Evolutionary conservation across 2,329 filamentous ascomycete genomes (phyloP).

Genomic region (Aspergillus cejpii): DNA sequence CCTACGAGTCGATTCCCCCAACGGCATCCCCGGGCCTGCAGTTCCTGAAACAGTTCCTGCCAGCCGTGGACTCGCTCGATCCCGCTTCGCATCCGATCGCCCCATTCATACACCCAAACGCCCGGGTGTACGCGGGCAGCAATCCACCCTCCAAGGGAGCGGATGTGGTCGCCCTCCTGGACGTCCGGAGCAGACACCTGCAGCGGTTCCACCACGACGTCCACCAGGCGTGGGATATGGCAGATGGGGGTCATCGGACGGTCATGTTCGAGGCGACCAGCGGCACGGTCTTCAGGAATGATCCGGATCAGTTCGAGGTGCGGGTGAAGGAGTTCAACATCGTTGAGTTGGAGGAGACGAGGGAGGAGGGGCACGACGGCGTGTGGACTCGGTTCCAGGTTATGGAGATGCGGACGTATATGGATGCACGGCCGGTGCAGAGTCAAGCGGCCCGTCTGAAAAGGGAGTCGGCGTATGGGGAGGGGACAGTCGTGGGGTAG

Average conservation of each 20-base stretch:
- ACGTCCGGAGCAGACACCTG: conserved; percentile 15
- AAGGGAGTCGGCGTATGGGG: neutral
- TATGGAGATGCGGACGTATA: conserved; percentile 17
- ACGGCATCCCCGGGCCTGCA: conserved; percentile 14
- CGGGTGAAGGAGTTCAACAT: conserved; percentile 18
- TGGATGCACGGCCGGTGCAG: conserved; percentile 18
- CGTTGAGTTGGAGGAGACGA: conserved; percentile 14
- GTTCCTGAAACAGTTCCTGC: conserved; percentile 19
- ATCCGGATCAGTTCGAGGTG: conserved; percentile 18
- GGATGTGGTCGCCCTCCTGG: conserved; percentile 10
- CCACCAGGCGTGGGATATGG: conserved; percentile 20
- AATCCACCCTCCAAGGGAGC: conserved; percentile 11
- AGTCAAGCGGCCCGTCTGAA: conserved; percentile 12
- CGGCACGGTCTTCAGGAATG: conserved; percentile 14
- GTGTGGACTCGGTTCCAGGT: conserved; percentile 14
- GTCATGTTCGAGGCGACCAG: conserved; percentile 21
- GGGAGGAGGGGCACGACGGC: no score
- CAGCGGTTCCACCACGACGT: conserved; percentile 13
- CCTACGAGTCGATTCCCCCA: conserved; percentile 14
- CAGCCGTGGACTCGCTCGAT: conserved; percentile 14
- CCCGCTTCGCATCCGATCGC: conserved; percentile 3
- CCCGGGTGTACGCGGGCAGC: conserved; percentile 14
- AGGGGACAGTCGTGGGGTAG: neutral
- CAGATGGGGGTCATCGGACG: conserved; percentile 8
- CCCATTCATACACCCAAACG: conserved; percentile 15